Evolutionary conservation across 2,329 filamentous ascomycete genomes (phyloP), one percentile per base, ranked within the genome.

Genomic region (Ciborinia camelliae): DNA sequence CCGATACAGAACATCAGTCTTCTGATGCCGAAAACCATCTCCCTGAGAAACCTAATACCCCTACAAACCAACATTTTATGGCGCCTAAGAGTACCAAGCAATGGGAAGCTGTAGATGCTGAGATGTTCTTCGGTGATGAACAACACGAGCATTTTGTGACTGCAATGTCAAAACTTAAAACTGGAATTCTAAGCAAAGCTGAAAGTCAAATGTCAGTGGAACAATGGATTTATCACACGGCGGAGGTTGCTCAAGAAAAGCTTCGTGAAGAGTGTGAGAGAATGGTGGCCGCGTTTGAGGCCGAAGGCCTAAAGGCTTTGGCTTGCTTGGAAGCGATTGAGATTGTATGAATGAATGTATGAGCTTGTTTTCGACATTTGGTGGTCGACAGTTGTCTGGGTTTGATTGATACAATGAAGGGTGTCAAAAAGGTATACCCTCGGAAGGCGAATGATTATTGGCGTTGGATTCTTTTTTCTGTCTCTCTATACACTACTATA

Each of bases 181-280:
- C 85, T 15, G 81, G 81, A 0, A 84, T 84, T 18, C 78, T 99
- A 62, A 89, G 85, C 2, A 90, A 84, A 62, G 85, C 87, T 0
- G 95, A 98, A 79, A 92, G 90, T 80, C 81, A 84, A 45, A 97
- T 99, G 93, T 94, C 88, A 6, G 91, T 98, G 0, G 92, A 97
- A 76, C 88, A 97, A 76, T 99, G 94, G 92, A 90, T 99, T 47
- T 81, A 87, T 65, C 85, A 88, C 77, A 93, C 95, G 70, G 95
- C 95, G 0, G 83, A 84, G 67, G 82, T 88, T 74, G 92, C 91
- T 0, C 93, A 98, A 79, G 86, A 88, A 76, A 88, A 87, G 75
- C 80, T 99, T 63, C 89, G 88, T 73, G 79, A 82, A 43, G 90
- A 96, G 75, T 97, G 92, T 73, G 94, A 98, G 79, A 80, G 86